phyloP scores from a whole-genome alignment of 1,284 basidiomycete species.

The Lentinula novae-zelandiae region DNA sequence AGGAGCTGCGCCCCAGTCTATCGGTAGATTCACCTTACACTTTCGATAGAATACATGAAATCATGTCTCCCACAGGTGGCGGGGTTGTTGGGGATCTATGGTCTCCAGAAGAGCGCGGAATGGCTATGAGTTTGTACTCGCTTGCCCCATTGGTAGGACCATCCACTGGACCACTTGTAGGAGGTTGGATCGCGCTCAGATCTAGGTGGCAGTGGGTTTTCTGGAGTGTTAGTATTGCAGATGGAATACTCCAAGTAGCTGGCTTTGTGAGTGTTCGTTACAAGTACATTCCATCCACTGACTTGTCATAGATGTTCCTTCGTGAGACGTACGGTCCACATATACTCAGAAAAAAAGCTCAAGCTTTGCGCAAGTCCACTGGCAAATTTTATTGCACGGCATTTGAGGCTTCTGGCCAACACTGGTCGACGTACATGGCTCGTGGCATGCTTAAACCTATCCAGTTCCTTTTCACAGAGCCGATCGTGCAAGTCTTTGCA shows the following conservation, averaged over 20 bases:
- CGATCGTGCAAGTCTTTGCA: constrained; percentile 35
- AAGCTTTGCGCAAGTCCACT: constrained; percentile 22
- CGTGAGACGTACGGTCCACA: constrained; percentile 29
- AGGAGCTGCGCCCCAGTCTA: constrained; percentile 28
- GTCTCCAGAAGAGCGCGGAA: constrained; percentile 29
- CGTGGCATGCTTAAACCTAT: constrained; percentile 32
- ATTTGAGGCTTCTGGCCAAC: constrained; percentile 23
- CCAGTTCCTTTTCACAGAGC: constrained; percentile 32
- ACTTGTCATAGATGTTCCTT: constrained; percentile 22
- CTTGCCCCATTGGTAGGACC: constrained; percentile 22
- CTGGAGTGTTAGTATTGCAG: constrained; percentile 28
- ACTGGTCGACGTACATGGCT: constrained; percentile 23
- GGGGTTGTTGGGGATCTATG: constrained; percentile 30
- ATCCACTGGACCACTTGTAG: constrained; percentile 24
- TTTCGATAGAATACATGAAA: background rate
- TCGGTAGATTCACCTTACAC: background rate
- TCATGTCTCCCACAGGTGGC: constrained; percentile 19
- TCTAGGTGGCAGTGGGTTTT: constrained; percentile 28
- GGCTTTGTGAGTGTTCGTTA: constrained; percentile 22
- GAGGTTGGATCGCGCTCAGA: constrained; percentile 28
- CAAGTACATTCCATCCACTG: constrained; percentile 5
- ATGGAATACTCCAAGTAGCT: constrained; percentile 26
- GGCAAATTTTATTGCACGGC: constrained; percentile 20
- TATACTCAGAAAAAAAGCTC: constrained; percentile 25
- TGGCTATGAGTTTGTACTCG: constrained; percentile 30